Evolutionary conservation across 2,329 filamentous ascomycete genomes (phyloP).

Genomic region (Penicillium sp.): DNA sequence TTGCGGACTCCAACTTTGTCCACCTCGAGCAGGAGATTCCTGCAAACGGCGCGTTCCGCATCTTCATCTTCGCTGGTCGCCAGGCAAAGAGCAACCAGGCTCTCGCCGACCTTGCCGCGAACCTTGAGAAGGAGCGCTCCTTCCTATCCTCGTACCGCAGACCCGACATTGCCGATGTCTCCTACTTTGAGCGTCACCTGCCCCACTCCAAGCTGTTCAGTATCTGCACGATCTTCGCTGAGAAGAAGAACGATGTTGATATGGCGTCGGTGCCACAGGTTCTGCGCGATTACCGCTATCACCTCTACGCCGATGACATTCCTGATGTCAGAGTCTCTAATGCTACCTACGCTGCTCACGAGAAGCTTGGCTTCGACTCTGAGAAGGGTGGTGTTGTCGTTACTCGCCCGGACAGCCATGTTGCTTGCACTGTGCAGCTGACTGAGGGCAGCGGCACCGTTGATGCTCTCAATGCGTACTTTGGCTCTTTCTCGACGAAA

Average conservation of each 20-base stretch:
- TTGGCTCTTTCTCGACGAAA: slow-evolving; percentile 73
- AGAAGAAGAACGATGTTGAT: slow-evolving; percentile 70
- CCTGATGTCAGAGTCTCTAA: slow-evolving; percentile 72
- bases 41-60: slow-evolving; percentile 82
- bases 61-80: slow-evolving; percentile 83
- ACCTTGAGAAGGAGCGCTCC: slow-evolving; percentile 68
- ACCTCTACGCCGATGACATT: slow-evolving; percentile 85
- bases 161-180: slow-evolving; percentile 64
- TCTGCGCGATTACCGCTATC: slow-evolving; percentile 76
- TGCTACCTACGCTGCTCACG: slow-evolving; percentile 76
- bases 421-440: slow-evolving; percentile 75
- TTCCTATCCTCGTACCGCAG: slow-evolving; percentile 74
- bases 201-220: slow-evolving; percentile 85
- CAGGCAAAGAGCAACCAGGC: slow-evolving; percentile 65
- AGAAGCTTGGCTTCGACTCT: slow-evolving; percentile 81
- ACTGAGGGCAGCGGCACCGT: slow-evolving; percentile 78
- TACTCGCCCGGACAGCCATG: slow-evolving; percentile 85
- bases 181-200: slow-evolving; percentile 80
- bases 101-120: slow-evolving; percentile 70
- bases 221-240: slow-evolving; percentile 75
- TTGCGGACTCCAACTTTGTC: slow-evolving; percentile 86
- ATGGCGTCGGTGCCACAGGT: slow-evolving; percentile 73
- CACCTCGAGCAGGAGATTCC: slow-evolving; percentile 90
- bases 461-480: slow-evolving; percentile 83
- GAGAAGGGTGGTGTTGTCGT: slow-evolving; percentile 79